Evolutionary conservation across 768 basidiomycete genomes (phyloP).

Genomic region (Tricholomella constricta): DNA sequence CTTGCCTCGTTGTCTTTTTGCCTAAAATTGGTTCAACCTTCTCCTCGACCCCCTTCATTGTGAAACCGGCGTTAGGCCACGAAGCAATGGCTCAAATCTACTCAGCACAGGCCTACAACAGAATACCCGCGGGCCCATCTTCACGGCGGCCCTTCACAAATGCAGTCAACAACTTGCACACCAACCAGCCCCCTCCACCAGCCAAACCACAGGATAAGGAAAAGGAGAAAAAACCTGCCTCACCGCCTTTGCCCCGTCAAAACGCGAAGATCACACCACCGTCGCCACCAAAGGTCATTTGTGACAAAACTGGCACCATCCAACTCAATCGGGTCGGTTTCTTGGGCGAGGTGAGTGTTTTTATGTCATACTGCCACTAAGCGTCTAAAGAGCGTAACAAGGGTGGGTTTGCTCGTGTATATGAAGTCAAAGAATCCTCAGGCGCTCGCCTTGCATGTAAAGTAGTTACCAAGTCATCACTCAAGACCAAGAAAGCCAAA

Average conservation of each 20-base stretch:
- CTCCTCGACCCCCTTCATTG: slow-evolving; percentile 12
- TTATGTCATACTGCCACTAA: not conserved
- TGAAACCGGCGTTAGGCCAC: slow-evolving; percentile 35
- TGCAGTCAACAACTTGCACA: slow-evolving; percentile 31
- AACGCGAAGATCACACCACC: slow-evolving; percentile 82
- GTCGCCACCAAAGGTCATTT: slow-evolving; percentile 76
- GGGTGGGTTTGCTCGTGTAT: slow-evolving; percentile 97
- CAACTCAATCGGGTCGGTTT: slow-evolving; percentile 78
- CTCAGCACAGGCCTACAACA: slow-evolving; percentile 33
- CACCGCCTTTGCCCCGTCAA: slow-evolving; percentile 77
- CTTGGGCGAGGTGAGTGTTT: slow-evolving; percentile 76
- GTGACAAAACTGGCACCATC: slow-evolving; percentile 56
- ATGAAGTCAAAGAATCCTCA: slow-evolving; percentile 80
- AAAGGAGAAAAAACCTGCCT: slow-evolving; percentile 41
- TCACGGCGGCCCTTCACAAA: slow-evolving; percentile 33
- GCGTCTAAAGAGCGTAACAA: slow-evolving; percentile 28
- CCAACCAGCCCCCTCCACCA: slow-evolving; percentile 31
- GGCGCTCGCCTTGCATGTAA: slow-evolving; percentile 82
- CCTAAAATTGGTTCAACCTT: slow-evolving; percentile 3
- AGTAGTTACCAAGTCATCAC: slow-evolving; percentile 88
- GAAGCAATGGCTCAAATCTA: slow-evolving; percentile 36
- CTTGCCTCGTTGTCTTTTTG: slow-evolving; percentile 23
- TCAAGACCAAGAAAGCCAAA: slow-evolving; percentile 96
- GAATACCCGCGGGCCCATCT: slow-evolving; percentile 26
- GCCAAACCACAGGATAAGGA: slow-evolving; percentile 43